Percentiles rank a stretch among this genome's conserved stretches.
Evolutionary conservation across 108 stramenopile species (phyloP).

Genomic region (Skeletonema potamos): DNA sequence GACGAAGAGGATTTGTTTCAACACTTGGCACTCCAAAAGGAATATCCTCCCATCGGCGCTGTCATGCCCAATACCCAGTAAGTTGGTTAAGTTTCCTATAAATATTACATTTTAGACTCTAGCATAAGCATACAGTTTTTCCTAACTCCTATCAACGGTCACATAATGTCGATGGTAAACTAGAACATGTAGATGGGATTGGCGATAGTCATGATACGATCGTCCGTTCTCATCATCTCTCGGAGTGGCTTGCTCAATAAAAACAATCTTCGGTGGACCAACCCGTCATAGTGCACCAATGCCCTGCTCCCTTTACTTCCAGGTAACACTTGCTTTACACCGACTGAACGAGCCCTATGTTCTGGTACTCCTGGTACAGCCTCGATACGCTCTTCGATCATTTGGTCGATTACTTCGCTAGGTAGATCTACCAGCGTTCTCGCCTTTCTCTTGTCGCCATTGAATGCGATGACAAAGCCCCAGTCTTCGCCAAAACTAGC

Average conservation of each 20-base stretch:
- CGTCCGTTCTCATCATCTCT: slow-evolving; percentile 61
- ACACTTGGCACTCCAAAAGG: not conserved
- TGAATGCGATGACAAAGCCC: slow-evolving; percentile 89
- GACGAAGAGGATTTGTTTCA: slow-evolving; percentile 11
- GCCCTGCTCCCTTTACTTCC: slow-evolving; percentile 38
- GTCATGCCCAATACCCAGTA: not conserved
- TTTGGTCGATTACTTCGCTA: slow-evolving; percentile 30
- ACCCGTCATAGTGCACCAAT: slow-evolving; percentile 82
- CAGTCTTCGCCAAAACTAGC: slow-evolving; percentile 89
- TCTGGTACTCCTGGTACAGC: slow-evolving; percentile 36
- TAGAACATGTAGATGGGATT: slow-evolving; percentile 91
- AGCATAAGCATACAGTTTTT: too few relatives aligned
- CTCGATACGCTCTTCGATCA: slow-evolving; percentile 51
- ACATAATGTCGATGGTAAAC: too few relatives aligned
- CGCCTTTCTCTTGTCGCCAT: slow-evolving; percentile 15
- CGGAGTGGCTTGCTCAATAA: slow-evolving; percentile 80
- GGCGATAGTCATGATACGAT: slow-evolving; percentile 84
- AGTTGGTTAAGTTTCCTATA: too few relatives aligned
- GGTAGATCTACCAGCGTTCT: slow-evolving; percentile 12
- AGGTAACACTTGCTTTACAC: slow-evolving; percentile 2
- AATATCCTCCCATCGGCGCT: slow-evolving; percentile 19
- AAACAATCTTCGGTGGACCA: slow-evolving; percentile 74
- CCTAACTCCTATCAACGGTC: too few relatives aligned
- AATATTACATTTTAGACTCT: too few relatives aligned
- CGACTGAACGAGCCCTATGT: slow-evolving; percentile 17